Base-by-base conservation (phyloP, 2,329 filamentous ascomycete genomes). In the Colletotrichum agaves region DNA sequence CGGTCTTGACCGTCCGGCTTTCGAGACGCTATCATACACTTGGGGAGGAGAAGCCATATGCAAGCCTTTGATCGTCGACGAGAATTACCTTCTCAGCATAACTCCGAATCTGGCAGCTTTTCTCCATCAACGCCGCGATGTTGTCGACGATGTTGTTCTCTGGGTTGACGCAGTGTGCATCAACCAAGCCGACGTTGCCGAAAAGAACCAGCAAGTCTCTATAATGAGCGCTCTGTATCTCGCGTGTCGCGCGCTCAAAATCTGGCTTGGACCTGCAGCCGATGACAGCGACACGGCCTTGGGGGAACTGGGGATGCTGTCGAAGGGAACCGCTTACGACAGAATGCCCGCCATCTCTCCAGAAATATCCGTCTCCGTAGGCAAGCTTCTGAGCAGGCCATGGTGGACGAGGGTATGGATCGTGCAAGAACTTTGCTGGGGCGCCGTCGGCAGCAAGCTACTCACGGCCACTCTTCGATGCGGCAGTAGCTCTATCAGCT, bases 11-110 rank as follows among this genome's bases (percentile, higher is more conserved):
- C 50, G 50, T 53, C 50, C 50, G 8, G 15, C 19, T 2, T 59
- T 35, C 67, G 76, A 79, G 53, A 72, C 77, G 37, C 73, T 79
- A 49, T 79, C 77, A n/a, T 79, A 79, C 59, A 77, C 77, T 35
- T 79, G 77, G 77, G 77, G 77, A 33, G 70, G 69, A 7, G 71
- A 71, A 33, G 71, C 47, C 12, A 73, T 74, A 10, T 63, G 53
- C 41, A 71, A 70, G 6, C 31, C 31, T n/a, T 1, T 59, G 12
- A 39, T 52, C 8, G 37, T 57, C 31, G 15, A 49, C 15, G 39
- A 58, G 13, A 31, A 21, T 4, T 35, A 19, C 46, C 17, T 21
- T 43, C 27, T 64, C 5, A 17, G 35, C 6, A 53, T 52, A 21
- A 57, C 53, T n/a, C 43, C 61, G 12, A 58, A 57, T 15, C 27